Conservation (phyloP, 2,329 filamentous ascomycete species). For the Metarhizium sp. region DNA sequence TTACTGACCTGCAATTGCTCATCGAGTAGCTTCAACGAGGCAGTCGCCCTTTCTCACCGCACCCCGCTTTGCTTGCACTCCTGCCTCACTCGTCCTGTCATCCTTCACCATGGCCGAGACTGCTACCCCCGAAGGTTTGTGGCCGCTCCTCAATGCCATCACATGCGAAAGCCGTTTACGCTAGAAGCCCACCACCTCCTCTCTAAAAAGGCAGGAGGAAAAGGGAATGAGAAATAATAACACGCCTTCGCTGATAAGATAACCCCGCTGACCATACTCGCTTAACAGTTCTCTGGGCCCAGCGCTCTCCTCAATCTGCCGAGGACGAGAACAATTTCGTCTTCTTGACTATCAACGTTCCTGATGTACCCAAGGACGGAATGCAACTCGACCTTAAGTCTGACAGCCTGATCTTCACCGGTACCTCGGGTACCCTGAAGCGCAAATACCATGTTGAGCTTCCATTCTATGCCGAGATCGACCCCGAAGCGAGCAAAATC, state of each 20-base stretch:
- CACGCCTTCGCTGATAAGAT: too few species aligned
- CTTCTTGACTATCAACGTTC: conserved; percentile 83
- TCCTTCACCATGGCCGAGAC: conserved; percentile 17
- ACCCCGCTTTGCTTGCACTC: conserved; percentile 2
- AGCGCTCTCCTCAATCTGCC: conserved; percentile 65
- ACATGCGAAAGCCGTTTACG: neutral
- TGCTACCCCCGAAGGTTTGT: conserved; percentile 29
- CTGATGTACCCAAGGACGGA: conserved; percentile 68
- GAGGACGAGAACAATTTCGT: conserved; percentile 87
- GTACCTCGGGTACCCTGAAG: conserved; percentile 76
- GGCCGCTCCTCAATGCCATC: neutral
- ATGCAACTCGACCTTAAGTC: conserved; percentile 79
- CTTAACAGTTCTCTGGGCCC: conserved; percentile 85
- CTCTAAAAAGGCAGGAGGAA: neutral
- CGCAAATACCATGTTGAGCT: conserved; percentile 77
- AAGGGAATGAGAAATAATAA: neutral
- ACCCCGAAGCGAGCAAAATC: conserved; percentile 72
- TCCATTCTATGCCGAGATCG: conserved; percentile 85
- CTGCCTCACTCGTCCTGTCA: neutral
- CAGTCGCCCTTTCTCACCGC: neutral
- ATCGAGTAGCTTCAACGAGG: neutral
- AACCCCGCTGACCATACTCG: conserved; percentile 1
- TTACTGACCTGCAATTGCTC: neutral
- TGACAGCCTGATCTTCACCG: conserved; percentile 69
- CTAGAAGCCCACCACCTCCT: neutral